Percentiles rank a stretch among this genome's conserved stretches.
Conservation (phyloP, 345 rosid genomes). For the Carallia brachiata region DNA sequence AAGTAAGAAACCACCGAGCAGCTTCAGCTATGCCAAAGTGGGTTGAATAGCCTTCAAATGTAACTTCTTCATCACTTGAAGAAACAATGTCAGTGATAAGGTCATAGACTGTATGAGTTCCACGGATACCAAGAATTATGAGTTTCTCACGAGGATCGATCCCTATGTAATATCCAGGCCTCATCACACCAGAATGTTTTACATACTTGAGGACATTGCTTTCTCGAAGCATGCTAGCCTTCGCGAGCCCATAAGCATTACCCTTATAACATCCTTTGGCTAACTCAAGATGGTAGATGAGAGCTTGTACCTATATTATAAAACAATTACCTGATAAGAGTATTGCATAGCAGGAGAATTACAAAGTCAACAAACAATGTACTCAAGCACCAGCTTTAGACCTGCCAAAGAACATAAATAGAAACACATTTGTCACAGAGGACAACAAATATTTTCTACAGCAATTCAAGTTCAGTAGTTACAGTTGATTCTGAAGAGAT, state of each 20-base stretch:
- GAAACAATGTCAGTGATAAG: conserved; percentile 81
- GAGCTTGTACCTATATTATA: conserved; percentile 62
- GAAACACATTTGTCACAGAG: background rate
- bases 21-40: conserved; percentile 98
- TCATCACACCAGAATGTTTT: conserved; percentile 73
- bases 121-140: conserved; percentile 74
- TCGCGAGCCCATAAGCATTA: conserved; percentile 49
- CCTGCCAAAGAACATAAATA: background rate
- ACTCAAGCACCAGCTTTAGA: background rate
- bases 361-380: background rate
- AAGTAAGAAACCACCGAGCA: conserved; percentile 89
- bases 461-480: conserved; percentile 17
- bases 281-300: conserved; percentile 79
- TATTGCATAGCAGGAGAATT: background rate
- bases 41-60: conserved; percentile 86
- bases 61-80: conserved; percentile 74
- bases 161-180: conserved; percentile 88
- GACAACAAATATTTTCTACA: conserved; percentile 1
- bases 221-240: conserved; percentile 80
- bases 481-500: conserved; percentile 63
- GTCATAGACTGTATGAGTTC: conserved; percentile 87
- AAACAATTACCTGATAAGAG: conserved; percentile 19
- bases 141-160: conserved; percentile 73
- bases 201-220: conserved; percentile 68
- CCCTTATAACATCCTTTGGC: conserved; percentile 76